Evolutionary conservation across 805 yeast genomes (phyloP).

Genomic region (Brettanomyces sp.): DNA sequence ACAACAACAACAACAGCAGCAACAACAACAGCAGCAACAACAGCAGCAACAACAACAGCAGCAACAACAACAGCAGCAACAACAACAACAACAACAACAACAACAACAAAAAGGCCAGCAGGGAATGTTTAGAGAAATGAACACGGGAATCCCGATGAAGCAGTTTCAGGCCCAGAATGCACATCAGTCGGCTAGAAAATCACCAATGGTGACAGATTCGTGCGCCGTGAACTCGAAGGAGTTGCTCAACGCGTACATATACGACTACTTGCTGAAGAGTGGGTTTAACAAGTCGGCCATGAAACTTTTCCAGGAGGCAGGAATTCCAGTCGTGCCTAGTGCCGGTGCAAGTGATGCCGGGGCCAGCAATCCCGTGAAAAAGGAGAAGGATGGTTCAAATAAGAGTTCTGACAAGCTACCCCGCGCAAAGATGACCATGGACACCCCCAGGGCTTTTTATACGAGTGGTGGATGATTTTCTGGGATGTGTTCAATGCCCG

Average conservation of each 20-base stretch:
- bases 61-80: too few relatives aligned
- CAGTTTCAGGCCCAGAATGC: neutral
- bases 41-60: too few relatives aligned
- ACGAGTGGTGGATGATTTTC: slow-evolving; percentile 94
- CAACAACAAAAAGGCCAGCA: neutral
- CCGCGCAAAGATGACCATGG: slow-evolving; percentile 47
- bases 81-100: neutral
- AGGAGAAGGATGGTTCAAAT: neutral
- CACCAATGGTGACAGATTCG: slow-evolving; percentile 26
- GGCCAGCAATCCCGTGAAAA: neutral
- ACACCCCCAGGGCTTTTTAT: slow-evolving; percentile 77
- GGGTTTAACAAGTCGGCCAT: slow-evolving; percentile 64
- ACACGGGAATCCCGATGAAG: neutral
- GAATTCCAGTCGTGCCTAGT: slow-evolving; percentile 36
- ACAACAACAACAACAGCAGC: neutral
- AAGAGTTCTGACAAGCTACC: slow-evolving; percentile 31
- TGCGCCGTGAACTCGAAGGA: slow-evolving; percentile 46
- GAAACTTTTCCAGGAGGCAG: slow-evolving; percentile 69
- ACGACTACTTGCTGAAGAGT: slow-evolving; percentile 74
- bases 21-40: neutral
- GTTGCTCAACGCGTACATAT: slow-evolving; percentile 71
- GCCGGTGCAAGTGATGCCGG: neutral
- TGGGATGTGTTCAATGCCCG: slow-evolving; percentile 90
- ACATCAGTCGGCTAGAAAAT: neutral
- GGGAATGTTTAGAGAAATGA: neutral